Conservation (phyloP, 2,329 filamentous ascomycete species). For the Madurella fahalii region DNA sequence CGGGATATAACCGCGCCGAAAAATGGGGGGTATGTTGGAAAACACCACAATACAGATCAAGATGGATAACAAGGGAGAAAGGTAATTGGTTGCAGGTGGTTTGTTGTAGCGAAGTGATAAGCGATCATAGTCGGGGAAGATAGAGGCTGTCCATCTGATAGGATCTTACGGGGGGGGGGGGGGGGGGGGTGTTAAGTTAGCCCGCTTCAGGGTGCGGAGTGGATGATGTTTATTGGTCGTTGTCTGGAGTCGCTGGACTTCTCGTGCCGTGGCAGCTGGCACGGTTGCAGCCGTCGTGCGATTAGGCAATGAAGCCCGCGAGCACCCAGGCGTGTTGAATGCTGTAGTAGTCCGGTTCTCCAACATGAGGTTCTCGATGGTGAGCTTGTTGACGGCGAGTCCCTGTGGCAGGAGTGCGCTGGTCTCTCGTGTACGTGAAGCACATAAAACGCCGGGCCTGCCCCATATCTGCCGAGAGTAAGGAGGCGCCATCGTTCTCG, state of each 20-base stretch:
- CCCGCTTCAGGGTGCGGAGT: no score
- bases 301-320: background rate
- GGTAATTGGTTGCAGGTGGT: background rate
- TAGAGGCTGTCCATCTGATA: background rate
- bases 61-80: background rate
- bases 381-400: background rate
- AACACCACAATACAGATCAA: background rate
- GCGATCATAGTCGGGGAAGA: no score
- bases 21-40: background rate
- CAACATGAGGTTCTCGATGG: background rate
- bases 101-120: background rate
- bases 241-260: no score
- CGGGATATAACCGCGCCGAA: background rate
- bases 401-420: background rate
- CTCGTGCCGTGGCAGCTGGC: no score
- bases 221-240: no score
- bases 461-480: background rate
- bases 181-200: no score
- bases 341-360: background rate
- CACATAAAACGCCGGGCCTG: background rate
- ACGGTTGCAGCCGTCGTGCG: no score
- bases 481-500: background rate
- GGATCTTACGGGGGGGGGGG: background rate
- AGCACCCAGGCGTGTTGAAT: slow-evolving; percentile 2
- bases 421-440: background rate